Percentiles rank a stretch among this genome's conserved stretches.
Evolutionary conservation across 495 filamentous ascomycete genomes (phyloP).

Genomic region (Ascodesmis nigricans): DNA sequence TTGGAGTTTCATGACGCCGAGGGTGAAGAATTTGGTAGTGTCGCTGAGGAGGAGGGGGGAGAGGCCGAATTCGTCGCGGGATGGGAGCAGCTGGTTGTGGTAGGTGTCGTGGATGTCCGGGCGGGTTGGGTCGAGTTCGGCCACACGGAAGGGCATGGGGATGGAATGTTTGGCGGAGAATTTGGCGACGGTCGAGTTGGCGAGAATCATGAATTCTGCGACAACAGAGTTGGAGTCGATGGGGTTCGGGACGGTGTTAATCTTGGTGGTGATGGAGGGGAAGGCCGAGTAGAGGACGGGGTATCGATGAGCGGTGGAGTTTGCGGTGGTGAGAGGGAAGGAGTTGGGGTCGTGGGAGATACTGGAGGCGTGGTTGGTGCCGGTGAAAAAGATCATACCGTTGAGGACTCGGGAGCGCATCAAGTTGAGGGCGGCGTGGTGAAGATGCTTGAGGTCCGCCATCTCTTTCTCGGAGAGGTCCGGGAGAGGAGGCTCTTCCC

Average conservation of each 20-base stretch:
- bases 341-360: conserved; percentile 7
- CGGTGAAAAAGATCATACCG: conserved; percentile 14
- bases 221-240: conserved; percentile 27
- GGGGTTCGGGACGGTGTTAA: conserved; percentile 12
- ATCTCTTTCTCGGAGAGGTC: conserved; percentile 23
- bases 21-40: background rate
- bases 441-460: conserved; percentile 25
- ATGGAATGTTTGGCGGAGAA: conserved; percentile 60
- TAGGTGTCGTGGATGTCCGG: conserved; percentile 22
- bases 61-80: conserved; percentile 15
- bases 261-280: conserved; percentile 22
- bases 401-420: conserved; percentile 24
- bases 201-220: conserved; percentile 53
- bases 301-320: background rate
- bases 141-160: conserved; percentile 53
- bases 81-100: conserved; percentile 20
- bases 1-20: conserved; percentile 1
- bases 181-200: conserved; percentile 43
- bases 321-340: background rate
- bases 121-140: conserved; percentile 37
- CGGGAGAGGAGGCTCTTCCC: conserved; percentile 11
- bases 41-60: conserved; percentile 25
- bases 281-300: conserved; percentile 18
- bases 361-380: conserved; percentile 1
- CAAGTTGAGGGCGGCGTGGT: conserved; percentile 26